phyloP scores from a whole-genome alignment of 2,329 filamentous ascomycete genomes.

The Penicillium crustosum region DNA sequence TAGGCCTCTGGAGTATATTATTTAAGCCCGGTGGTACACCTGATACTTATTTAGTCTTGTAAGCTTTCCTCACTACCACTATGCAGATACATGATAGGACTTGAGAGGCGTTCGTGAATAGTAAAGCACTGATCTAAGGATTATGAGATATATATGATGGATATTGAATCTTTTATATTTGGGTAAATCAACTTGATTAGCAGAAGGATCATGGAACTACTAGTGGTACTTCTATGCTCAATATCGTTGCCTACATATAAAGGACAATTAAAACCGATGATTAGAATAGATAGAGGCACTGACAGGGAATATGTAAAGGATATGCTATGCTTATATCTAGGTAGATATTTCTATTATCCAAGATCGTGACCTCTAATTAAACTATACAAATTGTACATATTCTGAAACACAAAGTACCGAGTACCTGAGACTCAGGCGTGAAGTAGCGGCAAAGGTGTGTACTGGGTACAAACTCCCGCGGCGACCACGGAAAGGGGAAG shows the following conservation, averaged over 20 bases:
- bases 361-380: background rate
- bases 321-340: background rate
- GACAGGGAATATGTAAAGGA: too few species aligned
- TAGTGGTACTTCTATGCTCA: background rate
- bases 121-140: background rate
- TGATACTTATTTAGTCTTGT: background rate
- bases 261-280: background rate
- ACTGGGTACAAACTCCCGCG: background rate
- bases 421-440: background rate
- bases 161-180: background rate
- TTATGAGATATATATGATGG: background rate
- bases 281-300: background rate
- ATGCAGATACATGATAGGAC: background rate
- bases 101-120: background rate
- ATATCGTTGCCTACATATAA: background rate
- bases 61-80: background rate
- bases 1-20: background rate
- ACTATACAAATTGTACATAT: background rate
- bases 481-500: slow-evolving; percentile 8
- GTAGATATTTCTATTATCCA: background rate
- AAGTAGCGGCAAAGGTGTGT: background rate
- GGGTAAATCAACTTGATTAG: background rate
- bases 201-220: background rate
- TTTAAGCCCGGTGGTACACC: background rate
- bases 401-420: background rate